These are phyloP conservation scores for Aspergillus indologenus DNA, from an alignment of 495 filamentous ascomycete genomes.

Conservation along the genomic window DNA sequence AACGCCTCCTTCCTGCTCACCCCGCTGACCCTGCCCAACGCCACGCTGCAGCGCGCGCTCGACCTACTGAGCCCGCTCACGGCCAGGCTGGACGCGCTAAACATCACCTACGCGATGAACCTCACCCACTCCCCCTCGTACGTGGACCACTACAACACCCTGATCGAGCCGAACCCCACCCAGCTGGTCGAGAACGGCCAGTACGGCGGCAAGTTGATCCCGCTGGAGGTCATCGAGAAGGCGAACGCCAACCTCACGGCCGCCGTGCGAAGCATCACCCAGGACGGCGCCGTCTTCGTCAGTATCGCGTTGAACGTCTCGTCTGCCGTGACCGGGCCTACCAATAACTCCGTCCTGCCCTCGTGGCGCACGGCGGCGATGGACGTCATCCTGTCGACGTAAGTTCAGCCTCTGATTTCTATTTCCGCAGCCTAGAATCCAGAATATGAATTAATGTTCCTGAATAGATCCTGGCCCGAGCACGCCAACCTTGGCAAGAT, in stretches of 20 bases:
- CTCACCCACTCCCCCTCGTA: conserved; percentile 37
- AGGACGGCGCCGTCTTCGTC: conserved; percentile 43
- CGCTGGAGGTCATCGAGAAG: conserved; percentile 40
- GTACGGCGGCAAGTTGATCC: conserved; percentile 56
- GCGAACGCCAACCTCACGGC: conserved; percentile 48
- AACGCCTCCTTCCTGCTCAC: conserved; percentile 43
- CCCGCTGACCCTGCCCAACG: conserved; percentile 34
- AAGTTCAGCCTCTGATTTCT: too few relatives aligned
- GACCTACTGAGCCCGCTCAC: conserved; percentile 28
- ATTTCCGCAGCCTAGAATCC: too few relatives aligned
- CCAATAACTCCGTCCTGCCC: conserved; percentile 53
- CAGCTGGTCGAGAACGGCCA: conserved; percentile 39
- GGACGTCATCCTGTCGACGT: conserved; percentile 25
- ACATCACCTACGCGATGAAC: conserved; percentile 25
- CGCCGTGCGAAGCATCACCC: conserved; percentile 37
- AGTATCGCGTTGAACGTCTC: conserved; percentile 42
- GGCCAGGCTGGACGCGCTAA: conserved; percentile 21
- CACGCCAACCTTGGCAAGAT: too few relatives aligned
- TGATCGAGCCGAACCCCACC: conserved; percentile 27
- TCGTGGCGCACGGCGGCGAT: conserved; percentile 56
- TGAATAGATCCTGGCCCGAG: too few relatives aligned
- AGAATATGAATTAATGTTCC: too few relatives aligned
- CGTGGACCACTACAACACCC: conserved; percentile 41
- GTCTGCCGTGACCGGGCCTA: conserved; percentile 37
- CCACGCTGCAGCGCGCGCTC: conserved; percentile 23